These are phyloP conservation scores for Ampelocalamus luodianensis DNA, from an alignment of 176 grass and related monocot species.

Conservation along the genomic window DNA sequence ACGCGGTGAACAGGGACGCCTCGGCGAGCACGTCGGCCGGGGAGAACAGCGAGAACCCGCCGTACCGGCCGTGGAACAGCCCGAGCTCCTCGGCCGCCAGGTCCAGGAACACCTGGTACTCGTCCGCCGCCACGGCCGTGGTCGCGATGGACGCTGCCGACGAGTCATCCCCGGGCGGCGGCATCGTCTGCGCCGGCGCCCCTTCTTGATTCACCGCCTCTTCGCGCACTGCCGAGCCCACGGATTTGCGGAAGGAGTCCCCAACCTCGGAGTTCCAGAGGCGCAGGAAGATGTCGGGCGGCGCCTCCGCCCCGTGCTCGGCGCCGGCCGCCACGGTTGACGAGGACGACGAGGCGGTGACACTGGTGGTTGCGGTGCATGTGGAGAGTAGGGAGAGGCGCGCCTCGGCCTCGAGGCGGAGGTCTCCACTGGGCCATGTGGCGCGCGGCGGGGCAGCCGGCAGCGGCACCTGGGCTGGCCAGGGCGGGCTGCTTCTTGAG, in stretches of 20 bases:
- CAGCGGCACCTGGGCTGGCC: not conserved
- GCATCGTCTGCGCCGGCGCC: not conserved
- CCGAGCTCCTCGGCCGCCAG: slow-evolving; percentile 71
- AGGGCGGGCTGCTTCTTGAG: slow-evolving; percentile 68
- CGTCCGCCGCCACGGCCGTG: slow-evolving; percentile 48
- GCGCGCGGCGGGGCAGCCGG: slow-evolving; percentile 52
- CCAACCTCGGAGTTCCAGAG: slow-evolving; percentile 95
- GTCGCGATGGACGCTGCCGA: slow-evolving; percentile 61
- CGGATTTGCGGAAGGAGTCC: slow-evolving; percentile 65
- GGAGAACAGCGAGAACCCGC: slow-evolving; percentile 53
- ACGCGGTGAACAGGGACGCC: slow-evolving; percentile 62
- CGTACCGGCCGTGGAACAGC: slow-evolving; percentile 53
- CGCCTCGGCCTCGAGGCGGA: slow-evolving; percentile 85
- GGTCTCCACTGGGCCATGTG: slow-evolving; percentile 92
- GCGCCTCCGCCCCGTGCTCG: slow-evolving; percentile 21
- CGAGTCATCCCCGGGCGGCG: slow-evolving; percentile 49
- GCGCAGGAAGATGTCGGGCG: slow-evolving; percentile 77
- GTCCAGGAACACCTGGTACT: slow-evolving; percentile 75
- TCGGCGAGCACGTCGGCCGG: slow-evolving; percentile 47
- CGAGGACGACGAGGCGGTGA: slow-evolving; percentile 34
- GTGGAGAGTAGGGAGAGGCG: slow-evolving; percentile 77
- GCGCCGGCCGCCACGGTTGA: slow-evolving; percentile 25
- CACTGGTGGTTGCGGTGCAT: slow-evolving; percentile 42
- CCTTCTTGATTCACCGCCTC: slow-evolving; percentile 10
- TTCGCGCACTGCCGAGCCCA: not conserved